These are phyloP conservation scores for Tylopilus rubrobrunneus DNA, from an alignment of 768 basidiomycete species.

Conservation along the genomic window DNA sequence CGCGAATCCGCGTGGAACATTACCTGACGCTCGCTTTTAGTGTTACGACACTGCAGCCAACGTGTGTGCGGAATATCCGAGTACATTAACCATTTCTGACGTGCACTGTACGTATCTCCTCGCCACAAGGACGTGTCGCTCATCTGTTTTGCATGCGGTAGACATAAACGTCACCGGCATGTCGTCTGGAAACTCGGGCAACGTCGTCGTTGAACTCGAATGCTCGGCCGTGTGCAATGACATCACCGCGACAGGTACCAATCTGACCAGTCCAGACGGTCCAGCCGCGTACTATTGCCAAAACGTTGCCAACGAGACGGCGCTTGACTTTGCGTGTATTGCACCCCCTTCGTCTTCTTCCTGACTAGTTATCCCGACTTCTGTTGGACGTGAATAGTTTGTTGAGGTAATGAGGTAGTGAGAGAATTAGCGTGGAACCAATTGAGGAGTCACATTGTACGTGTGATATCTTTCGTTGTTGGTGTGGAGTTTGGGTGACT, in stretches of 20 bases:
- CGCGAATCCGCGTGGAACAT: background rate
- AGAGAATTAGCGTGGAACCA: too few relatives aligned
- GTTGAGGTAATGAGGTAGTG: too few relatives aligned
- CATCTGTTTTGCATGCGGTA: too few relatives aligned
- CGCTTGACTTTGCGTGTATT: conserved; percentile 30
- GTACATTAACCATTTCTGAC: conserved; percentile 37
- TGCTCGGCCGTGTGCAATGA: too few relatives aligned
- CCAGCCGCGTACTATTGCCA: conserved; percentile 34
- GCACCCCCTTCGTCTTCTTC: conserved; percentile 6
- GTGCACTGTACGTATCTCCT: conserved; percentile 34
- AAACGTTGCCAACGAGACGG: conserved; percentile 29
- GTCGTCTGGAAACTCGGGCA: too few relatives aligned
- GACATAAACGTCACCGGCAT: background rate
- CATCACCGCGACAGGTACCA: conserved; percentile 23
- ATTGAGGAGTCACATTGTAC: too few relatives aligned
- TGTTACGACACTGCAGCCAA: conserved; percentile 35
- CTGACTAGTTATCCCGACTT: background rate
- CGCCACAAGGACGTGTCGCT: background rate
- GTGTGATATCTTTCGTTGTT: too few relatives aligned
- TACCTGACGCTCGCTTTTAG: conserved; percentile 12
- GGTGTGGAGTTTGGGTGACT: too few relatives aligned
- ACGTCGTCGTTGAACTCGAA: too few relatives aligned
- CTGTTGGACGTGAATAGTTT: too few relatives aligned
- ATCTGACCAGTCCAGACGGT: conserved; percentile 28
- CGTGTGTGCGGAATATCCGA: conserved; percentile 39